Percentiles rank a stretch among this genome's conserved stretches.
Evolutionary conservation across 2,329 filamentous ascomycete genomes (phyloP).

Genomic region (Cytospora chrysosperma): DNA sequence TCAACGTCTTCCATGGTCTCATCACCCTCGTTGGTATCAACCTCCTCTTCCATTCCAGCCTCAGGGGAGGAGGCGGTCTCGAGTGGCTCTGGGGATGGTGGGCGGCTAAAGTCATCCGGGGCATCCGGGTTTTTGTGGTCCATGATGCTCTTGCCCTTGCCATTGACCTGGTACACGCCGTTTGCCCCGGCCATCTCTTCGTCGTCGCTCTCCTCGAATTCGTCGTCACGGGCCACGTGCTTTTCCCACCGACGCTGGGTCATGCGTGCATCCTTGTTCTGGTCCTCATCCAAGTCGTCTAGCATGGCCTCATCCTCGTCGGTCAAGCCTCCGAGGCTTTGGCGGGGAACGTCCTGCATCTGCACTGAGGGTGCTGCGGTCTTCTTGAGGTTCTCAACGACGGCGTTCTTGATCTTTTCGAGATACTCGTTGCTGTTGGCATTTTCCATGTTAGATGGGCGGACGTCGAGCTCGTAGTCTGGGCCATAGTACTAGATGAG

Average conservation of each 20-base stretch:
- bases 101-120: constrained; percentile 39
- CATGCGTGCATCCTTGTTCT: constrained; percentile 79
- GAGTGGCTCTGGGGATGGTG: constrained; percentile 22
- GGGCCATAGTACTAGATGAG: constrained; percentile 77
- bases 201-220: constrained; percentile 85
- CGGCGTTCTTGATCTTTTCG: constrained; percentile 74
- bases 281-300: constrained; percentile 75
- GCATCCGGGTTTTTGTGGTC: constrained; percentile 49
- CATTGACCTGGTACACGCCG: constrained; percentile 60
- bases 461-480: constrained; percentile 87
- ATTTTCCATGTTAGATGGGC: constrained; percentile 86
- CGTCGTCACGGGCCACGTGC: constrained; percentile 71
- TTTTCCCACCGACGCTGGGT: constrained; percentile 83
- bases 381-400: constrained; percentile 84
- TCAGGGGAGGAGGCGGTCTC: constrained; percentile 25
- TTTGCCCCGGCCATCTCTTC: constrained; percentile 76
- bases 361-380: constrained; percentile 88
- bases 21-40: constrained; percentile 19
- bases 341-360: constrained; percentile 73
- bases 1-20: constrained; percentile 32
- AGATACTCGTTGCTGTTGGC: constrained; percentile 82
- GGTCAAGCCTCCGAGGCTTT: constrained; percentile 57
- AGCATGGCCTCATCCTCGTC: constrained; percentile 66
- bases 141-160: constrained; percentile 50
- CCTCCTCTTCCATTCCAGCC: not conserved